phyloP scores from a whole-genome alignment of 108 stramenopile species.

The Asterionellopsis glacialis region DNA sequence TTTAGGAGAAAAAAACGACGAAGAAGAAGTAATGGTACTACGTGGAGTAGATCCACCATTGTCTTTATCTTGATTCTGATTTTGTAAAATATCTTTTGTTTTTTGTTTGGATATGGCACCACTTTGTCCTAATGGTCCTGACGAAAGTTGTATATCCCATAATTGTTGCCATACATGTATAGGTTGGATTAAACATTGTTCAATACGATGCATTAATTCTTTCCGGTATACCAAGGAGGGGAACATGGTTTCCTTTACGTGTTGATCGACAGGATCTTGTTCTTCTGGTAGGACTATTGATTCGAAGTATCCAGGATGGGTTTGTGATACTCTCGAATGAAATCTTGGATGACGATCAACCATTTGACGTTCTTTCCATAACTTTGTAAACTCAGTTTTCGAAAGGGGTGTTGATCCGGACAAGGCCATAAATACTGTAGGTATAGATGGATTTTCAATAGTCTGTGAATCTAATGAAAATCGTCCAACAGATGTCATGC shows the following conservation, averaged over 20 bases:
- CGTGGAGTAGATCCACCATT: too few species aligned
- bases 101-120: slow-evolving; percentile 44
- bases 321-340: slow-evolving; percentile 24
- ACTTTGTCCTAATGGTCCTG: slow-evolving; percentile 50
- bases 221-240: slow-evolving; percentile 42
- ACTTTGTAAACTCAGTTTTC: slow-evolving; percentile 43
- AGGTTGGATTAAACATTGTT: slow-evolving; percentile 46
- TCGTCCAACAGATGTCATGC: slow-evolving; percentile 81
- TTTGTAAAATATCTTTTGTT: slow-evolving; percentile 11
- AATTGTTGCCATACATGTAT: slow-evolving; percentile 48
- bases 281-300: slow-evolving; percentile 6
- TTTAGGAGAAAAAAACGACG: neutral
- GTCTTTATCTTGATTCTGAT: slow-evolving; percentile 12
- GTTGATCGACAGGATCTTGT: slow-evolving; percentile 21
- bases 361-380: slow-evolving; percentile 50
- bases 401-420: slow-evolving; percentile 46
- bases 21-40: too few species aligned
- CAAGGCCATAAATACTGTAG: slow-evolving; percentile 65
- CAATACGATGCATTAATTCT: slow-evolving; percentile 57
- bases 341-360: slow-evolving; percentile 61
- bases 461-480: slow-evolving; percentile 74
- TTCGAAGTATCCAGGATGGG: slow-evolving; percentile 37
- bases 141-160: slow-evolving; percentile 45
- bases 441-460: slow-evolving; percentile 55
- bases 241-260: slow-evolving; percentile 50